Conservation (phyloP, 352 stramenopile species). For the Globisporangium polare region DNA sequence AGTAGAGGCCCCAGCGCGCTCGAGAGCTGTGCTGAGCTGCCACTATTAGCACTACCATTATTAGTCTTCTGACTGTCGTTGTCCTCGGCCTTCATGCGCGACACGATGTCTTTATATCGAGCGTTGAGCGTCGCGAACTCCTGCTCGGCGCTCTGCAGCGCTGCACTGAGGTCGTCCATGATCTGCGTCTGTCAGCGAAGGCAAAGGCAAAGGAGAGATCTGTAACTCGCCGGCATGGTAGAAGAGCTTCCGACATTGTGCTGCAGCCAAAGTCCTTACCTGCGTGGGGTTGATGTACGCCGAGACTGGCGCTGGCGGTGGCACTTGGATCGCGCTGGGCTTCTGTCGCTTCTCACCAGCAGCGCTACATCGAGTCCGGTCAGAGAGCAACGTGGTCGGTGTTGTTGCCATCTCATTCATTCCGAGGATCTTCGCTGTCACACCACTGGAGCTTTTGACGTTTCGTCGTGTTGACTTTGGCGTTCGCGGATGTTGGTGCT, state of each 20-base stretch:
- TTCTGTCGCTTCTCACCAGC: constrained; percentile 12
- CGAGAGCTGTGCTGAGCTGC: constrained; percentile 30
- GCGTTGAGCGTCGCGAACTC: constrained; percentile 50
- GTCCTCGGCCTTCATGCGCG: constrained; percentile 29
- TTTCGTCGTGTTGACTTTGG: not conserved
- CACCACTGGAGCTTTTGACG: not conserved
- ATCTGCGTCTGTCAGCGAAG: constrained; percentile 46
- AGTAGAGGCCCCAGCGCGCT: constrained; percentile 39
- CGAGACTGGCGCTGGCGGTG: constrained; percentile 20
- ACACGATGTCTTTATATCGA: constrained; percentile 35
- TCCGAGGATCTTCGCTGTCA: constrained; percentile 18
- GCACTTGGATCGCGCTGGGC: constrained; percentile 42
- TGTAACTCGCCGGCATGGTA: too few relatives aligned
- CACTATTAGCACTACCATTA: constrained; percentile 1
- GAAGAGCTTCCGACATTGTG: not conserved
- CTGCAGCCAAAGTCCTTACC: constrained; percentile 29
- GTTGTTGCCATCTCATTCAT: not conserved
- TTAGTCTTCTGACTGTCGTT: not conserved
- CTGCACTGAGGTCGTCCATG: constrained; percentile 46
- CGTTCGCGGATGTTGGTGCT: not conserved
- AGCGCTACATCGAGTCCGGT: not conserved
- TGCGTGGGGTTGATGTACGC: constrained; percentile 48
- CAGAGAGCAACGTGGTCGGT: constrained; percentile 13
- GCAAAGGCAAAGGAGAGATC: too few relatives aligned
- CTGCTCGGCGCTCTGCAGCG: constrained; percentile 31